A percentile compares a stretch with the other conserved stretches of the same genome.
Conservation (phyloP, 257 asterid species). For the Euphrasia confusa region DNA sequence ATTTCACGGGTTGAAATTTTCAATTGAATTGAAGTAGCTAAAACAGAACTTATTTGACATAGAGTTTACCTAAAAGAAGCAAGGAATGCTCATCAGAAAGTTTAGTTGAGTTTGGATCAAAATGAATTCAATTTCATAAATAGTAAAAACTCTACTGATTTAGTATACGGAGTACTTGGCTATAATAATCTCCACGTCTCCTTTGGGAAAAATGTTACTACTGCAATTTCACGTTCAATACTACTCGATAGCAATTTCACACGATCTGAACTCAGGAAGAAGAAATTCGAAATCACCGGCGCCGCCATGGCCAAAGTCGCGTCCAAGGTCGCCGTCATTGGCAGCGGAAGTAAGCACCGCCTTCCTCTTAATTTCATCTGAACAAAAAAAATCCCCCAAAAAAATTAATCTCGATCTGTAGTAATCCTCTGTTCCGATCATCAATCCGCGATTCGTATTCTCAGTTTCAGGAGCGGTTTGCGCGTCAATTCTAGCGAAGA, state of each 20-base stretch:
- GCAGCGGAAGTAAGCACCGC: slow-evolving; percentile 69
- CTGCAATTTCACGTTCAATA: no score
- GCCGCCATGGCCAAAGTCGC: slow-evolving; percentile 49
- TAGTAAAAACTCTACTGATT: no score
- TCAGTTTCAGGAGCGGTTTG: slow-evolving; percentile 95
- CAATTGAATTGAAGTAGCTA: no score
- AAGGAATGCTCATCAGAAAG: no score
- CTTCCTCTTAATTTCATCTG: not conserved
- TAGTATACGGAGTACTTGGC: no score
- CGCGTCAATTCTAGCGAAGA: slow-evolving; percentile 71
- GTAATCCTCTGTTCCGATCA: not conserved
- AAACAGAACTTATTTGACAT: no score
- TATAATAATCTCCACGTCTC: no score
- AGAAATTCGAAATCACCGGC: slow-evolving; percentile 13
- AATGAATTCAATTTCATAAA: no score
- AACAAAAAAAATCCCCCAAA: not conserved
- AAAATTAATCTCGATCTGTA: not conserved
- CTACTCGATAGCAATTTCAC: not conserved
- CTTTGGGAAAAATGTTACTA: no score
- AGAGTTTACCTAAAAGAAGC: no score
- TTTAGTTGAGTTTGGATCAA: no score
- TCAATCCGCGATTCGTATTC: slow-evolving; percentile 8
- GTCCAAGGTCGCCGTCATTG: slow-evolving; percentile 78
- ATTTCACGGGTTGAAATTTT: no score
- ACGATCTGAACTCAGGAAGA: not conserved